Base-by-base conservation (phyloP, 2,329 filamentous ascomycete genomes). In the Mollisia scopiformis region DNA sequence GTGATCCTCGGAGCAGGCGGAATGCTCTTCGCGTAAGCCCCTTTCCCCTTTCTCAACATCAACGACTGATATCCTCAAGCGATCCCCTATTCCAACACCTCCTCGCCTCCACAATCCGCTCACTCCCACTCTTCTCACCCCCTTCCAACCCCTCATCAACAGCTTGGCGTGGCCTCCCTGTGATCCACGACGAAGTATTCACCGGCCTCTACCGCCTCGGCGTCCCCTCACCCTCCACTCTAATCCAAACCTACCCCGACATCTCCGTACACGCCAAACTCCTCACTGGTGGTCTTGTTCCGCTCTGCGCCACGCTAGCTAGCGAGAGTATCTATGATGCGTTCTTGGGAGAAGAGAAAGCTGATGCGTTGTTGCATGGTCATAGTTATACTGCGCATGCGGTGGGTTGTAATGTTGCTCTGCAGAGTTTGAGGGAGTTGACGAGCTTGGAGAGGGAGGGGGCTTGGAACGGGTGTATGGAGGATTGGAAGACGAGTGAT, bases 361-460 rank as follows among this genome's bases (percentile, higher is more conserved):
- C 84, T 0, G 90, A 94, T 66, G 92, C 92, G 0, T 76, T 96
- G 5, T 78, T 96, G 3, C 92, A 96, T 68, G 92, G 92, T 0
- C 92, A 96, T 72, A 94, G 90, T 73, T 96, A 96, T 75, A 96
- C 92, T 0, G 92, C 92, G 0, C 91, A 96, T 73, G 83, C 92
- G 0, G 84, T 95, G 1, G 92, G 92, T 0, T 96, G 91, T 68
- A 85, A 89, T 47, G 90, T 96, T 0, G 92, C 89, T 0, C 79
- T 89, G n/a, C 84, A 86, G 54, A 88, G 86, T 1, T 73, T 96
- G 8, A 72, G 75, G 8, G 80, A 80, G 39, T 84, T 94, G 81
- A 73, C 79, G 47, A 69, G 75, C 1, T 83, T 92, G 78, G 85
- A 90, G 2, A 67, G 68, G 0, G 69, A 72, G 0, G 84, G 83